Base-by-base conservation (phyloP, 306 rosid genomes). In the Senna siamea region DNA sequence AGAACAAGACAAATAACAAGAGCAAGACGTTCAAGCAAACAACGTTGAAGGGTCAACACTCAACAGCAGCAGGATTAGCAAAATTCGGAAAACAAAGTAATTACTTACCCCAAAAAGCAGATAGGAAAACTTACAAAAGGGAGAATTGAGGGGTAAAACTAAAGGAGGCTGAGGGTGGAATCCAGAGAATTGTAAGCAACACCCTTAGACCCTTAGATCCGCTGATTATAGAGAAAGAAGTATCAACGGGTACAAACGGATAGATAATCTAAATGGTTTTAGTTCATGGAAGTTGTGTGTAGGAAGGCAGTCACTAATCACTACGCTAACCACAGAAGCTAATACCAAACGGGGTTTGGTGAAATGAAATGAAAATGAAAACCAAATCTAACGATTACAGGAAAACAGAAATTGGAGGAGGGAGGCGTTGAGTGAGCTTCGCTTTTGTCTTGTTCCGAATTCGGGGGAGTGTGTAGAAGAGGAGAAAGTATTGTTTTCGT, bases 151-250 rank as follows among this genome's bases (percentile, higher is more conserved):
- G 67, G 51, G 67, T 2, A 20, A 66, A 76, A 79, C 28, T 44
- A 56, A 48, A 23, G 55, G 75, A 64, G 57, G 40, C 23, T 32
- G 48, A 10, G 67, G 5, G 41, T 6, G 14, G 48, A 53, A 53
- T 69, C 51, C 50, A 34, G 52, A n/a, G 79, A 79, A 61, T 72
- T 60, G 77, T 14, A 30, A 17, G 37, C 61, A 18, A 68, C 63
- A 22, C 9, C 37, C 19, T 19, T 38, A 2, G 51, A 74, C 69
- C 60, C 75, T 80, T 64, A 69, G 87, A 84, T 80, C 80, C 75
- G 37, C 41, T 12, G 37, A 55, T 9, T 13, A 54, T 14, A 55
- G 75, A 38, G 23, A 13, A 5, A 22, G 17, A 54, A 20, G 11
- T 15, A 38, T 15, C 9, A 38, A 41, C 4, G 26, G 48, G 32